A percentile compares a stretch with the other conserved stretches of the same genome.
Conservation (phyloP, 176 grass and related monocot genomes). For the Puccinellia tenuiflora region DNA sequence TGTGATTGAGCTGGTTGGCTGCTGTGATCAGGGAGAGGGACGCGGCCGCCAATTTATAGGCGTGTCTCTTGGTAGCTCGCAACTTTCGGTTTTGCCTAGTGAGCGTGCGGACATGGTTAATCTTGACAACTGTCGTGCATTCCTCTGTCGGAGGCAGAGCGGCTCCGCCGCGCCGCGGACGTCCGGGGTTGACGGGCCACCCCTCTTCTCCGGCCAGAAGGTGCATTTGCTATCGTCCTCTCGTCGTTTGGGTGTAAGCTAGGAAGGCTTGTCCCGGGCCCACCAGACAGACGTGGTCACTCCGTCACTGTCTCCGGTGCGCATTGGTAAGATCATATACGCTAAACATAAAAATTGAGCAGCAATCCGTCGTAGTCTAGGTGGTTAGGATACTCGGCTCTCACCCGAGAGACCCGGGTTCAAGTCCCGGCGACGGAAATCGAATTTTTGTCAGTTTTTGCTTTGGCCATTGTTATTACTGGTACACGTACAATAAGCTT, state of each 20-base stretch:
- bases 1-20: not conserved
- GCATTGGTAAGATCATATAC: no score
- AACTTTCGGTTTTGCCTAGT: not conserved
- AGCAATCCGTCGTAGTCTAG: slow-evolving; percentile 81
- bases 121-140: not conserved
- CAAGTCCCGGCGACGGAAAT: slow-evolving; percentile 84
- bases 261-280: no score
- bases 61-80: not conserved
- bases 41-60: not conserved
- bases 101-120: not conserved
- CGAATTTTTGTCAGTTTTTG: not conserved
- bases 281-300: no score
- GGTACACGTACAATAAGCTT: no score
- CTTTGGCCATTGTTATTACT: no score
- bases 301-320: no score
- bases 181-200: not conserved
- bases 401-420: slow-evolving; percentile 95
- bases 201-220: not conserved
- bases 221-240: no score
- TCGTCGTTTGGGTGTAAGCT: no score
- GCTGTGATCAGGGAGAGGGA: not conserved
- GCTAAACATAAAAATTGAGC: accelerated
- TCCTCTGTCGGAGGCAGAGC: no score
- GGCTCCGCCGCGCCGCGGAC: not conserved
- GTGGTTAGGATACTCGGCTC: slow-evolving; percentile 98